Evolutionary conservation across 805 yeast species (phyloP), one percentile per base, ranked within the genome.

Genomic region (Ogataea minuta): DNA sequence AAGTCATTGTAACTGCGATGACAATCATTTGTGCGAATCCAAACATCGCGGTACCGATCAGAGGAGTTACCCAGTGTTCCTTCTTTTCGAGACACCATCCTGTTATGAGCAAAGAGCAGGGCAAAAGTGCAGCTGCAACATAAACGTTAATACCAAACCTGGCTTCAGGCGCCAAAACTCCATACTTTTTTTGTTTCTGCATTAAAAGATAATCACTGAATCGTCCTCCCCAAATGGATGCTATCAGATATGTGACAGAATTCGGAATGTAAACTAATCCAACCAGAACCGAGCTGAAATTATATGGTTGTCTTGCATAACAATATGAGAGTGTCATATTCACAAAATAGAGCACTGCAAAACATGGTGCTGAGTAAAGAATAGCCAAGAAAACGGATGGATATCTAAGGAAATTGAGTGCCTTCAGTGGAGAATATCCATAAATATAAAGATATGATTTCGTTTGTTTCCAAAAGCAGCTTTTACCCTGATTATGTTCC

Each of bases 11-110:
- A 7, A 86, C 77, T 3, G 95, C 93, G 49, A 86, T 85, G 3
- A 84, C 77, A 62, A 86, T 76, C 93, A 87, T 84, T 23, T 86
- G 79, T 0, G 91, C 85, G 55, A 82, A 78, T 0, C 96, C 96
- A 59, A 81, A 85, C 6, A 85, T 43, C 1, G 90, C 86, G 4
- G 93, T 82, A 1, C 95, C 95, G 9, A 87, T 68, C 49, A 87
- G 67, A 0, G 95, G 95, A 3, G 80, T 70, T 1, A 81, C 79
- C 95, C 95, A 88, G 45, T 76, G 79, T 28, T 73, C 68, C 12
- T 78, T 71, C 45, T 70, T 72, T 37, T 82, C 74, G 14, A 86
- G 69, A 37, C 89, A 74, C 96, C 96, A 87, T 1, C 96, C 96
- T 47, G 81, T 82, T 12, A 86, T 77, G 17, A 88, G 57, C 41